Conservation (phyloP, 2,329 filamentous ascomycete species). For the Rosellinia necatrix region DNA sequence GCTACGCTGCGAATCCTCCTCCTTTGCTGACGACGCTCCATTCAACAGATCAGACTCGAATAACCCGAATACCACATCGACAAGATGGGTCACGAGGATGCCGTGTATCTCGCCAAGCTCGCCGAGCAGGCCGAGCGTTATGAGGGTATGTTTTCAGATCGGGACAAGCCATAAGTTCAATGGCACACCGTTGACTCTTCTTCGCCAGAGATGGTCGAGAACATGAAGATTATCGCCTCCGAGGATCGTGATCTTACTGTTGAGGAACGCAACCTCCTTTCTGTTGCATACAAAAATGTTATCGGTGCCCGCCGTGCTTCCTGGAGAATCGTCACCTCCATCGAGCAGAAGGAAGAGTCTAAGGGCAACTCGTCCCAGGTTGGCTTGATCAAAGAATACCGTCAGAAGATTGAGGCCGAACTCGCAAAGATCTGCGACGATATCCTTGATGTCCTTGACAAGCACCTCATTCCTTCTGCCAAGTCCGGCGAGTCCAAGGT, state of each 20-base stretch:
- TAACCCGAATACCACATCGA: conserved; percentile 41
- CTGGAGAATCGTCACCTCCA: conserved; percentile 97
- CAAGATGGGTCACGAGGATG: conserved; percentile 99
- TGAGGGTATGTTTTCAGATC: conserved; percentile 72
- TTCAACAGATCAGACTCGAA: conserved; percentile 28
- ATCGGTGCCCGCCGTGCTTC: conserved; percentile 95
- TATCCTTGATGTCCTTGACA: conserved; percentile 91
- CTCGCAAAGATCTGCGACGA: conserved; percentile 98
- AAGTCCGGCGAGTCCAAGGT: conserved; percentile 98
- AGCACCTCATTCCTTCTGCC: conserved; percentile 91
- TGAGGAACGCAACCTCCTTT: conserved; percentile 96
- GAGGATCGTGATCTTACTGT: conserved; percentile 83
- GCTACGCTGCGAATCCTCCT: conserved; percentile 1
- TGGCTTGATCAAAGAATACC: conserved; percentile 93
- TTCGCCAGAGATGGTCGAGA: conserved; percentile 92
- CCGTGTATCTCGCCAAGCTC: conserved; percentile 99
- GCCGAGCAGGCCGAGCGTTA: conserved; percentile 99
- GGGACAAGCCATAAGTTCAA: conserved; percentile 5
- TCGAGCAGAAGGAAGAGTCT: conserved; percentile 99
- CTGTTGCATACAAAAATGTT: conserved; percentile 99
- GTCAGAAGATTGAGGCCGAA: conserved; percentile 96
- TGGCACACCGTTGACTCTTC: conserved; percentile 25
- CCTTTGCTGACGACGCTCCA: conserved; percentile 19
- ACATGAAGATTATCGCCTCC: conserved; percentile 98
- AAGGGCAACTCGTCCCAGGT: conserved; percentile 96